phyloP scores from a whole-genome alignment of 2,329 filamentous ascomycete genomes.

The Cladosporium sp. region DNA sequence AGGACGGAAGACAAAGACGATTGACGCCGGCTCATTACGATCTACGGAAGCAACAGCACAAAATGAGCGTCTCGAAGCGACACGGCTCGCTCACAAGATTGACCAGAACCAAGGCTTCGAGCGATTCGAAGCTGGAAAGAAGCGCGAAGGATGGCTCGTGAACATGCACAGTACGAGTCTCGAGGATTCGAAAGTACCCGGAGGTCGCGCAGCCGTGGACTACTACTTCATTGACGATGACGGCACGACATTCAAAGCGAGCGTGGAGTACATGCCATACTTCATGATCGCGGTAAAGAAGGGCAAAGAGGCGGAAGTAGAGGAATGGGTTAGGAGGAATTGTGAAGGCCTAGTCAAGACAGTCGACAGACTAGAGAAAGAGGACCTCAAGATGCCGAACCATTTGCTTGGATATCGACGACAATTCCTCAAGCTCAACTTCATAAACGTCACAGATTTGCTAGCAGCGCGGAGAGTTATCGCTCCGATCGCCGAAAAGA shows the following conservation, averaged over 20 bases:
- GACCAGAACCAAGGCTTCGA: slow-evolving; percentile 94
- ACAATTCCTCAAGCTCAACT: slow-evolving; percentile 81
- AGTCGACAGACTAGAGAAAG: slow-evolving; percentile 76
- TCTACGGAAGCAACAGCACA: slow-evolving; percentile 81
- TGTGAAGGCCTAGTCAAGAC: slow-evolving; percentile 79
- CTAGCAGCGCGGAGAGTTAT: slow-evolving; percentile 79
- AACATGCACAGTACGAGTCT: slow-evolving; percentile 90
- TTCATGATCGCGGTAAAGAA: slow-evolving; percentile 88
- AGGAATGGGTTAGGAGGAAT: slow-evolving; percentile 82
- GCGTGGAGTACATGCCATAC: slow-evolving; percentile 93
- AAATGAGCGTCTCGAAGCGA: slow-evolving; percentile 88
- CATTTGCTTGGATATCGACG: slow-evolving; percentile 87
- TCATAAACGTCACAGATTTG: slow-evolving; percentile 82
- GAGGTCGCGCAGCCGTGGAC: slow-evolving; percentile 84
- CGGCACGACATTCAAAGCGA: slow-evolving; percentile 88
- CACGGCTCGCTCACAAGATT: slow-evolving; percentile 76
- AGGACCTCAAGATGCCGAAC: slow-evolving; percentile 78
- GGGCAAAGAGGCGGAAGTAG: slow-evolving; percentile 84
- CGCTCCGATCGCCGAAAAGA: slow-evolving; percentile 89
- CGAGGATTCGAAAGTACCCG: slow-evolving; percentile 75
- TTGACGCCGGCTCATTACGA: slow-evolving; percentile 69
- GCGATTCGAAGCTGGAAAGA: slow-evolving; percentile 82
- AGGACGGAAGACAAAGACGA: slow-evolving; percentile 61
- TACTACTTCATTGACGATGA: slow-evolving; percentile 96
- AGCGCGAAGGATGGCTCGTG: slow-evolving; percentile 85